These are phyloP conservation scores for Cucumis variabilis DNA, from an alignment of 331 rosid genomes.

Conservation along the genomic window DNA sequence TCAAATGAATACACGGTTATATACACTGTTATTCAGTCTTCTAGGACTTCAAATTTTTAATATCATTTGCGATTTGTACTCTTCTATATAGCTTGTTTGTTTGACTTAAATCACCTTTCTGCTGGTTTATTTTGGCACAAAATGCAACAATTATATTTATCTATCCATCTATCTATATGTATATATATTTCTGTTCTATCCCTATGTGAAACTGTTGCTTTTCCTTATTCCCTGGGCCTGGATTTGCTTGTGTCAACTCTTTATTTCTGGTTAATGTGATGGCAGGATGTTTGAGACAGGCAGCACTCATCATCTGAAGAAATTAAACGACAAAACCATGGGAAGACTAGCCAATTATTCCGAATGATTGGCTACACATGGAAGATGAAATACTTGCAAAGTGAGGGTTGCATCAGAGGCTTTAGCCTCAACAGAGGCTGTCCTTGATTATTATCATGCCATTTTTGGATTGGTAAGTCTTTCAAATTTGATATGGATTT, in stretches of 20 bases:
- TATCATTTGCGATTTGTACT: background rate
- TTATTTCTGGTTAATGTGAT: constrained; percentile 24
- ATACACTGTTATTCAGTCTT: background rate
- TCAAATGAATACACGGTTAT: background rate
- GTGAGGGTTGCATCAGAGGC: constrained; percentile 59
- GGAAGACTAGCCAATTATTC: background rate
- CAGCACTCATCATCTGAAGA: background rate
- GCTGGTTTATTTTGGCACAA: background rate
- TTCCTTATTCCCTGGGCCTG: background rate
- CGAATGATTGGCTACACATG: constrained; percentile 31
- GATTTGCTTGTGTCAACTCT: background rate
- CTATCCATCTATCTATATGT: background rate
- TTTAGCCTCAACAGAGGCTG: constrained; percentile 46
- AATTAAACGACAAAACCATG: constrained; percentile 3
- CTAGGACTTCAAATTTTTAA: background rate
- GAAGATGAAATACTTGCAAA: constrained; percentile 50
- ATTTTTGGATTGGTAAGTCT: constrained; percentile 82
- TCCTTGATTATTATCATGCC: constrained; percentile 78
- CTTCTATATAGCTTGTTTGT: background rate
- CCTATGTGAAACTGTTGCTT: background rate
- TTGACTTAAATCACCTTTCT: background rate
- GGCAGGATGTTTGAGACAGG: background rate
- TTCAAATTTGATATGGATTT: constrained; percentile 23
- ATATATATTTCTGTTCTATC: background rate
- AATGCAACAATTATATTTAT: background rate